These are phyloP conservation scores for Coelastrella sp. DNA, from an alignment of 139 green algal species.

Conservation along the genomic window DNA sequence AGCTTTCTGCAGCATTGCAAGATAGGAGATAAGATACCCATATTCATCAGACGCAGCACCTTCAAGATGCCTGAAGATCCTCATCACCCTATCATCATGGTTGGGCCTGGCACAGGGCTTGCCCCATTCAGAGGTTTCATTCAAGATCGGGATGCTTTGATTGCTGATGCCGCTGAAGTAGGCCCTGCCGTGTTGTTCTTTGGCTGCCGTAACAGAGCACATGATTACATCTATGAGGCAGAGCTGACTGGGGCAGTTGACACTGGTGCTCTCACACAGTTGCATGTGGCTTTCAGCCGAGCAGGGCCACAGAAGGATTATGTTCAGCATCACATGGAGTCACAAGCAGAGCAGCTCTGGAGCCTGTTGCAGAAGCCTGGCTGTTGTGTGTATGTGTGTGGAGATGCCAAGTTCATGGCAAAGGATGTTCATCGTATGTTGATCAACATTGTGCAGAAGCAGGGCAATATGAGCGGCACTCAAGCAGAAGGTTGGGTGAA, in stretches of 20 bases:
- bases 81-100: slow-evolving; percentile 90
- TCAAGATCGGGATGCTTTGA: slow-evolving; percentile 52
- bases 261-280: slow-evolving; percentile 71
- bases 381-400: slow-evolving; percentile 94
- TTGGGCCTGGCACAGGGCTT: slow-evolving; percentile 96
- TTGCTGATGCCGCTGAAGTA: slow-evolving; percentile 51
- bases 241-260: slow-evolving; percentile 75
- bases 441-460: slow-evolving; percentile 62
- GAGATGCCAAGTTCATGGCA: slow-evolving; percentile 96
- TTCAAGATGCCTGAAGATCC: slow-evolving; percentile 90
- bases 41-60: slow-evolving; percentile 87
- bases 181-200: slow-evolving; percentile 91
- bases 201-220: slow-evolving; percentile 78
- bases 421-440: slow-evolving; percentile 93
- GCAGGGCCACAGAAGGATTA: slow-evolving; percentile 70
- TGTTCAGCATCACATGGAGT: slow-evolving; percentile 89
- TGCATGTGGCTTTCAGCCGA: slow-evolving; percentile 86
- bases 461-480: slow-evolving; percentile 57
- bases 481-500: slow-evolving; percentile 84
- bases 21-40: slow-evolving; percentile 59
- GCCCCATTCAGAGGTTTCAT: slow-evolving; percentile 98
- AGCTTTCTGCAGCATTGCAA: slow-evolving; percentile 63
- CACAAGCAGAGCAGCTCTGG: slow-evolving; percentile 55
- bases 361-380: slow-evolving; percentile 51
- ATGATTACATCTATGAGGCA: slow-evolving; percentile 91